Percentiles rank a stretch among this genome's conserved stretches.
These are phyloP conservation scores for Mrakia frigida DNA, from an alignment of 768 basidiomycete species.

Conservation along the genomic window DNA sequence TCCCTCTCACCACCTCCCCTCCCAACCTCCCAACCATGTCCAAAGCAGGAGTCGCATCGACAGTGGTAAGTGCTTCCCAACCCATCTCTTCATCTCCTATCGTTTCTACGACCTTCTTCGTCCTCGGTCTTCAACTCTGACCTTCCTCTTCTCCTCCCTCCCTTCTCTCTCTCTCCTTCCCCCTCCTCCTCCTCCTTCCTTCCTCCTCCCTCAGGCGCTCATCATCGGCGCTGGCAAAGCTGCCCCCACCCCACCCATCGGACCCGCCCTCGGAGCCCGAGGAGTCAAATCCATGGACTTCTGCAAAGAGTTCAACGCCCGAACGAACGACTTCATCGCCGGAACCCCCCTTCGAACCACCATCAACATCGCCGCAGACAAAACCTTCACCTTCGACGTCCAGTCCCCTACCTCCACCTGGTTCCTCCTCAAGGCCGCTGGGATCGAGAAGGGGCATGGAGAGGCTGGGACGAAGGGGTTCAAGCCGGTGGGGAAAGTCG, in stretches of 20 bases:
- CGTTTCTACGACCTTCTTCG: background rate
- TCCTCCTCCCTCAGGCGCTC: conserved; percentile 47
- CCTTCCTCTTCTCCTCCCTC: background rate
- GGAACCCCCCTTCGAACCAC: conserved; percentile 86
- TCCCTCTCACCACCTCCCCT: background rate
- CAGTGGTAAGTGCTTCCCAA: background rate
- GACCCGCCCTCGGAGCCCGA: conserved; percentile 92
- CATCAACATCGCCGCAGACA: conserved; percentile 89
- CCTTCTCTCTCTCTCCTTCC: background rate
- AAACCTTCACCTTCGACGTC: conserved; percentile 85
- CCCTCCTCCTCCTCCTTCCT: background rate
- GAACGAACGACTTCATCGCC: conserved; percentile 76
- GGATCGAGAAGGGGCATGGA: conserved; percentile 83
- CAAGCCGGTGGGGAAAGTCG: conserved; percentile 61
- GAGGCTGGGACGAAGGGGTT: conserved; percentile 64
- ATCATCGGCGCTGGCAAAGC: conserved; percentile 90
- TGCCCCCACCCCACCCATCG: conserved; percentile 90
- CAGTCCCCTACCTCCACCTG: conserved; percentile 70
- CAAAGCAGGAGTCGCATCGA: background rate
- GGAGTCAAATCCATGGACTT: conserved; percentile 99
- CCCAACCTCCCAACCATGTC: conserved; percentile 5
- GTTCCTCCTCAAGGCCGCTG: conserved; percentile 84
- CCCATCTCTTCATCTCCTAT: background rate
- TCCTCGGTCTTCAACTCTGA: background rate
- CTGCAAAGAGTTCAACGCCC: conserved; percentile 99